These are phyloP conservation scores for Aureobasidium musti DNA, from an alignment of 2,329 filamentous ascomycete genomes.

Conservation along the genomic window DNA sequence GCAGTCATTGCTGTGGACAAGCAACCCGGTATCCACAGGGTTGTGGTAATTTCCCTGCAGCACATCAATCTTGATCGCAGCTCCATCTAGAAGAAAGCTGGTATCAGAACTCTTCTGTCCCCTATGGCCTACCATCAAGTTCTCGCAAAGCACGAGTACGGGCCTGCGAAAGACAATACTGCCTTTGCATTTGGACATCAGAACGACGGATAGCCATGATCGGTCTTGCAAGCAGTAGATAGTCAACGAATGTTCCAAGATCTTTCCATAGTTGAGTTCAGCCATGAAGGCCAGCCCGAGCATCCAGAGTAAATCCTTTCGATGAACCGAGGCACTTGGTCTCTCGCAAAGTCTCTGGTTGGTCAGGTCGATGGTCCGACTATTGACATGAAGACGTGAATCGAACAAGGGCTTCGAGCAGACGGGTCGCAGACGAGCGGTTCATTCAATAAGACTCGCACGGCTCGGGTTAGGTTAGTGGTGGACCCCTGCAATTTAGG, in stretches of 20 bases:
- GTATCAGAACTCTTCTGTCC: background rate
- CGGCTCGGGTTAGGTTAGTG: background rate
- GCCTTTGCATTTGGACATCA: background rate
- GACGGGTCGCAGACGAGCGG: background rate
- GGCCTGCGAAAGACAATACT: background rate
- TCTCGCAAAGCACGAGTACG: background rate
- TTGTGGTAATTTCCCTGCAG: background rate
- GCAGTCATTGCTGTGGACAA: background rate
- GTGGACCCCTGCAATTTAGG: background rate
- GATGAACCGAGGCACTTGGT: background rate
- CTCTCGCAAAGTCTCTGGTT: background rate
- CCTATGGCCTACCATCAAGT: background rate
- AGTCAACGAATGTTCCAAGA: background rate
- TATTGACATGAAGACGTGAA: background rate
- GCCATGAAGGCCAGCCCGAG: background rate
- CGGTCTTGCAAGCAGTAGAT: background rate
- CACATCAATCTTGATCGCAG: background rate
- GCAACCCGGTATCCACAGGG: background rate
- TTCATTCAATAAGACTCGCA: slow-evolving; percentile 5
- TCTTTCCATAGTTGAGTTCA: background rate
- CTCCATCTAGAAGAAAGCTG: background rate
- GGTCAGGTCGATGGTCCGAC: background rate
- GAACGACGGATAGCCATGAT: background rate
- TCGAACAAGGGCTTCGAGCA: background rate
- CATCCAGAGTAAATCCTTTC: background rate